Conservation (phyloP, 2,329 filamentous ascomycete species). For the Penicillium brasilianum region DNA sequence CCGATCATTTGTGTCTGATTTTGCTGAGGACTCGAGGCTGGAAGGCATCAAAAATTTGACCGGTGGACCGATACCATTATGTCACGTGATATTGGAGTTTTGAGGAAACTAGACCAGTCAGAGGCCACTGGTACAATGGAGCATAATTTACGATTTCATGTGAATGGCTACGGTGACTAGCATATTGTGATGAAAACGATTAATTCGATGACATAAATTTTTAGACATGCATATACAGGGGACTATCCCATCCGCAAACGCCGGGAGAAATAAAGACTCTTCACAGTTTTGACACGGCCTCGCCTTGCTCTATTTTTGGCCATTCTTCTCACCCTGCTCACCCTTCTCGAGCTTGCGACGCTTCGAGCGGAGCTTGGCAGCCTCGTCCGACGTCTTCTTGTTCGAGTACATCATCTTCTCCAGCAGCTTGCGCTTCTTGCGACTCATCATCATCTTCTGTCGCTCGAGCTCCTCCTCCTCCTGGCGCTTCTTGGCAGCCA, state of each 20-base stretch:
- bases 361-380: conserved; percentile 85
- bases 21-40: background rate
- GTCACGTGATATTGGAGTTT: conserved; percentile 17
- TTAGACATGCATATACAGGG: conserved; percentile 35
- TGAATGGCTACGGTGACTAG: background rate
- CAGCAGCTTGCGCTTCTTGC: conserved; percentile 95
- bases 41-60: conserved; percentile 18
- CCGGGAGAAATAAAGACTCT: conserved; percentile 24
- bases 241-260: conserved; percentile 34
- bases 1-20: conserved; percentile 1
- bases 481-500: conserved; percentile 66
- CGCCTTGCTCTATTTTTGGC: conserved; percentile 32
- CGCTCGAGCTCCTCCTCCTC: conserved; percentile 89
- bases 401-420: conserved; percentile 98
- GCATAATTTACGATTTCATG: background rate
- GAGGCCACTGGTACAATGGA: background rate
- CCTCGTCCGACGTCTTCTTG: conserved; percentile 88
- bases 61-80: conserved; percentile 9
- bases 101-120: background rate
- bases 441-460: conserved; percentile 96
- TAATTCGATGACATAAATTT: conserved; percentile 31
- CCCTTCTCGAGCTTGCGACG: conserved; percentile 82
- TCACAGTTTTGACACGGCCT: conserved; percentile 20
- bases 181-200: background rate
- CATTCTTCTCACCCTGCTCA: conserved; percentile 66